Base-by-base conservation (phyloP, 2,329 filamentous ascomycete genomes). In the Byssoonygena ceratinophila region DNA sequence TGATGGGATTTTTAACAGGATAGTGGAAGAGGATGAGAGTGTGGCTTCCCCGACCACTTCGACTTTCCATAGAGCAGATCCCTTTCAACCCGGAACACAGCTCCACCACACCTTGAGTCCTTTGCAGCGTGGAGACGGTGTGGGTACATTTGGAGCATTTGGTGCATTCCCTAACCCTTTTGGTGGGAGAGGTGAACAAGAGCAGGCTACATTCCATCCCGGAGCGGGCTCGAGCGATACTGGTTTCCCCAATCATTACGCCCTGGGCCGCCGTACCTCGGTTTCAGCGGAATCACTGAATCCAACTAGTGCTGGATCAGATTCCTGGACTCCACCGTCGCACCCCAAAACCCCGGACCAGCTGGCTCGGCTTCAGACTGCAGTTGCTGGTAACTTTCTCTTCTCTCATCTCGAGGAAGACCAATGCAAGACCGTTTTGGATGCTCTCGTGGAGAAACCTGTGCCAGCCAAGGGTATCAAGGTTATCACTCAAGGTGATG, bases 231-330 rank as follows among this genome's bases (percentile, higher is more conserved):
- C 23, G 12, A 37, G 41, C 22, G 46, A 34, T n/a, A 34, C n/a
- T 2, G 67, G 67, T 12, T 64, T 95, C 65, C 92, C 92, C 52
- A 85, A 81, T 61, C 90, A 97, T 68, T 97, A 96, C 73, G 94
- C 94, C 68, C 84, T 95, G 71, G 86, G 82, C 61, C 85, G 92
- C 58, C 87, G 92, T 62, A 96, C 90, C 36, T 97, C 92, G 2
- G 92, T 98, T 50, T 97, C 92, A 37, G 92, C 92, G 47, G 92
- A 98, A 71, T 96, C 91, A 1, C 77, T 97, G 64, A 94, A 95
- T 69, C 92, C 92, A 16, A 86, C 83, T 46, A 83, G 85, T 29
- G 84, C 89, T 55, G 81, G 81, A 53, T 84, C 87, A 62, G 88
- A 92, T 67, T 92, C 87, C 69, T 98, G 91, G 90, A 79, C 83